Base-by-base conservation (phyloP, 2,329 filamentous ascomycete species). In the Thermothelomyces thermophilus region DNA sequence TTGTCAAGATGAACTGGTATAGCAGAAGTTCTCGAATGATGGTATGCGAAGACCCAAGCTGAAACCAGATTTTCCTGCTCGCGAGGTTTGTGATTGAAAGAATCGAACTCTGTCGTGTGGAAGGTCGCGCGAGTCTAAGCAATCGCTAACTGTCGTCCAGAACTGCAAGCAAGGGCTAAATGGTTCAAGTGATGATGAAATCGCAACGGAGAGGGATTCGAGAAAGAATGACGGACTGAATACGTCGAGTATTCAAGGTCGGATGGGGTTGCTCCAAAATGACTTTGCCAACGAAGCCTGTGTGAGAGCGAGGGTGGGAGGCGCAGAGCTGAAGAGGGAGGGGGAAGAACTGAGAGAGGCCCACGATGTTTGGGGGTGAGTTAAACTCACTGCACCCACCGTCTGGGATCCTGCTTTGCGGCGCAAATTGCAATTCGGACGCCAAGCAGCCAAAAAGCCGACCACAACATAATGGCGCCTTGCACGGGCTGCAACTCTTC, bases 201-300 rank as follows among this genome's bases (percentile, higher is more conserved):
- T 34, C 10, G n/a, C n/a, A n/a, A 13, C 26, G 14, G 5, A 22
- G 22, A 41, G 37, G 26, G 33, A 10, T 26, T 19, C 30, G 20
- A 46, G 53, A 64, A 62, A 53, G 60, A 64, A 60, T 62, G 61
- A 58, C 53, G 41, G 58, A 54, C 57, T 60, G 61, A 62, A 62
- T 59, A 65, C 63, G 58, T 59, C 59, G 60, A 64, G 62, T 62
- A 62, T 52, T 61, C 59, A 58, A 59, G 58, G 57, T 63, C 60
- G 60, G 65, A 61, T 36, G 34, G 54, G 51, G 52, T n/a, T 50
- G 49, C 49, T 53, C 51, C 51, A 58, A 56, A 55, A 60, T 58
- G 73, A 75, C 75, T 77, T 72, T 77, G 75, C 75, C 75, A 77
- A 77, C 75, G 75, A 77, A 77, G 75, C 64, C 69, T 65, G 64